Base-by-base conservation (phyloP, 169 alveolate genomes). In the Neospora caninum region DNA sequence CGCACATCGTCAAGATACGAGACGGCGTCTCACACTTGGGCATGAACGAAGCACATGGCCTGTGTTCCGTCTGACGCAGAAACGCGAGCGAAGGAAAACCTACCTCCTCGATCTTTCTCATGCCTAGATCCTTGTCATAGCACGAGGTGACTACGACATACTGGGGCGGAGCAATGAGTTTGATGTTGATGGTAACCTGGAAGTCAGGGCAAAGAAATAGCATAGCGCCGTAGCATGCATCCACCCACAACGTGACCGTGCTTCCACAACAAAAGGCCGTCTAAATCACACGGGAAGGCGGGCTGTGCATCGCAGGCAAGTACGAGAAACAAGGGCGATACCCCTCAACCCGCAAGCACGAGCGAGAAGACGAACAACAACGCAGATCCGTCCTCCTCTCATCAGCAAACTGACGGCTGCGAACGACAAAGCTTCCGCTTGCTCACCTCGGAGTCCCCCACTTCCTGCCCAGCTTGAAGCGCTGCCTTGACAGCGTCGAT, bases 401-500 rank as follows among this genome's bases (percentile, higher is more conserved):
- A 13, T 4, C 58, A 49, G 13, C 78, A 45, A 58, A 25, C 31
- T 16, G 70, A 25, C 31, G 25, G 25, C 16, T 58, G 70, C 25
- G 25, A 25, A 58, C 31, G 70, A 58, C 16, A 18, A 18, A 16
- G 70, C 25, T 58, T 73, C 43, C 42, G 25, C 16, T 18, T 18
- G 84, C 45, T 73, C 45, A 83, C 92, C 49, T 80, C 80, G 27
- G 80, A 64, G 29, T n/a, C 93, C 0, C 84, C 88, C 0, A 83
- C 92, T 53, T 91, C 93, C 53, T 91, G 83, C 39, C 92, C 96
- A 0, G 89, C 98, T 42, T 95, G 92, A 42, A 99, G 97, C 39
- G 99, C 99, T 58, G 93, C 98, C 96, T 98, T 98, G 80, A 99
- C 99, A n/a, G 99, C 99, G 94, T 99, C 99, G 58, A 99, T 98